Evolutionary conservation across 2,329 filamentous ascomycete genomes (phyloP).

Genomic region (Penicillium sp.): DNA sequence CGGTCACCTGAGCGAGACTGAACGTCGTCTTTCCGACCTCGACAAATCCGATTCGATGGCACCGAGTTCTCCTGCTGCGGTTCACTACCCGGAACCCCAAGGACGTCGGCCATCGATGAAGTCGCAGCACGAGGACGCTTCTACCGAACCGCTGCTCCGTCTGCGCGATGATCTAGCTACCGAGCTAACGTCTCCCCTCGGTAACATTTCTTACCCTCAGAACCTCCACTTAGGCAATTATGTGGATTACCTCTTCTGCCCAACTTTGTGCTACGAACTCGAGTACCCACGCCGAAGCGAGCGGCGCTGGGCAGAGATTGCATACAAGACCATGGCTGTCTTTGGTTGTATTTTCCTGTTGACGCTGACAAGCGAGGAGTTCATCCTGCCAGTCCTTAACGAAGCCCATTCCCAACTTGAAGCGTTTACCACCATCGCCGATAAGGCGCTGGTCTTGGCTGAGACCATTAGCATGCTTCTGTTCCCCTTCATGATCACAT

Average conservation of each 20-base stretch:
- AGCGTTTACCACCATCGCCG: conserved; percentile 51
- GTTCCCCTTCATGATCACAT: conserved; percentile 96
- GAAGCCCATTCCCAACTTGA: conserved; percentile 64
- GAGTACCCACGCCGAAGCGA: conserved; percentile 80
- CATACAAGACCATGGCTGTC: conserved; percentile 81
- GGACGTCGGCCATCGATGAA: conserved; percentile 29
- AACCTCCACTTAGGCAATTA: conserved; percentile 85
- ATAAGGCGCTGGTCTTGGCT: conserved; percentile 74
- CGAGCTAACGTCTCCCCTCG: conserved; percentile 87
- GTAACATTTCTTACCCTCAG: conserved; percentile 82
- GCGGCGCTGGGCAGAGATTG: conserved; percentile 77
- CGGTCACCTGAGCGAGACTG: conserved; percentile 84
- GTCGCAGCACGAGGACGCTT: conserved; percentile 29
- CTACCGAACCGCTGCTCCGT: conserved; percentile 58
- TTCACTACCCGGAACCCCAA: conserved; percentile 67
- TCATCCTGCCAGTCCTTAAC: conserved; percentile 83
- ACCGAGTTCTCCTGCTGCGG: conserved; percentile 59
- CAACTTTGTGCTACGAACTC: conserved; percentile 94
- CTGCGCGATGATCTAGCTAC: conserved; percentile 83
- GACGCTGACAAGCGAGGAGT: conserved; percentile 88
- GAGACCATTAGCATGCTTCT: conserved; percentile 89
- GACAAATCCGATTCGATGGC: conserved; percentile 70
- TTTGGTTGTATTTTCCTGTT: conserved; percentile 97
- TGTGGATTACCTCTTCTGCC: conserved; percentile 82
- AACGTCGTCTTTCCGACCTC: conserved; percentile 74